phyloP scores from a whole-genome alignment of 1,139 yeast genomes.

The Suhomyces taliae region DNA sequence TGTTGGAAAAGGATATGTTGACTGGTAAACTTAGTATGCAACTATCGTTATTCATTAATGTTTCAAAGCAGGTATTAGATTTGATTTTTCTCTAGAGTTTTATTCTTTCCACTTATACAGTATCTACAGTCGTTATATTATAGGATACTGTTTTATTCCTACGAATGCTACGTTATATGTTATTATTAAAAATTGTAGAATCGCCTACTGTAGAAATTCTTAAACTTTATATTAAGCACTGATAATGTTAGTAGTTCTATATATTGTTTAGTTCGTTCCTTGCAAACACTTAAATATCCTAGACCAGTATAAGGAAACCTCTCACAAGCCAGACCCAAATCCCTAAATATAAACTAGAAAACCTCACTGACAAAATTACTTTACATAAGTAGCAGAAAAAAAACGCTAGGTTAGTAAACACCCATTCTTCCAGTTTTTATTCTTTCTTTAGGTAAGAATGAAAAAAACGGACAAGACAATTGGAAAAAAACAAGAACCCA shows the following conservation, averaged over 20 bases:
- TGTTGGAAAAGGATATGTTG: conserved; percentile 59
- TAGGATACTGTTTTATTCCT: no score
- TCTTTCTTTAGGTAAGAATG: conserved; percentile 3
- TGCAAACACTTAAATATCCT: conserved; percentile 12
- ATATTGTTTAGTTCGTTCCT: neutral
- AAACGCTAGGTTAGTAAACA: neutral
- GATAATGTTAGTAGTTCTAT: neutral
- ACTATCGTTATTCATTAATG: neutral
- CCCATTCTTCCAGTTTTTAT: conserved; percentile 2
- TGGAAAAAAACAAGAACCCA: conserved; percentile 5
- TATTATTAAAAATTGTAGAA: neutral
- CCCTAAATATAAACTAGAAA: conserved; percentile 5
- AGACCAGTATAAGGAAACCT: conserved; percentile 15
- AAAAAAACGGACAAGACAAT: conserved; percentile 1
- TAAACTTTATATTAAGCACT: no score
- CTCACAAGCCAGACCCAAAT: conserved; percentile 3
- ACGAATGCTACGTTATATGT: neutral
- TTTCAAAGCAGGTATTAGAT: neutral
- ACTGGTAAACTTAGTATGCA: conserved; percentile 42
- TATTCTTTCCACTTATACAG: no score
- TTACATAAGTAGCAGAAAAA: neutral
- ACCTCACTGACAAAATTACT: conserved; percentile 1
- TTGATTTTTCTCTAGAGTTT: no score
- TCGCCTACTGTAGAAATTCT: neutral
- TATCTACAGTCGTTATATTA: no score